A percentile compares a stretch with the other conserved stretches of the same genome.
Conservation (phyloP, 305 asterid genomes). For the Fraxinus nigra region DNA sequence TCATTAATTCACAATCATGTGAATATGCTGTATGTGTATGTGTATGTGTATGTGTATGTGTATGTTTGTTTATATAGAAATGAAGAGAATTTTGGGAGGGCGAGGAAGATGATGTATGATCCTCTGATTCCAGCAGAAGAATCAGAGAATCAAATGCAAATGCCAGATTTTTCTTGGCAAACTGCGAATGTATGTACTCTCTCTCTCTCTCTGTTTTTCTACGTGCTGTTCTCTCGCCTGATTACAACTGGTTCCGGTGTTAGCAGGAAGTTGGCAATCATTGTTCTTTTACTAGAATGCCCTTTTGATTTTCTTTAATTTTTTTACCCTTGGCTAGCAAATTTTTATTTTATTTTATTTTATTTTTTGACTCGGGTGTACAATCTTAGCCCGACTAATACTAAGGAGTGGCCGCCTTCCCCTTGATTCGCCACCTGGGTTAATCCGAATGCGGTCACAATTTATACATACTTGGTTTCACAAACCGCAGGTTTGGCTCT, state of each 20-base stretch:
- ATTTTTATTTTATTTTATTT: too few relatives aligned
- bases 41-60: background rate
- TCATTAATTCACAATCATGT: background rate
- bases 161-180: conserved; percentile 18
- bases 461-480: too few relatives aligned
- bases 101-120: conserved; percentile 35
- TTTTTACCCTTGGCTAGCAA: background rate
- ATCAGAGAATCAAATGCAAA: conserved; percentile 71
- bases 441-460: too few relatives aligned
- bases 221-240: conserved; percentile 23
- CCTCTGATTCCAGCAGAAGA: conserved; percentile 73
- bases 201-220: background rate
- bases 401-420: too few relatives aligned
- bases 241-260: conserved; percentile 33
- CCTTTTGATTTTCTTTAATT: conserved; percentile 16
- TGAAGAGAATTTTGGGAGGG: conserved; percentile 26
- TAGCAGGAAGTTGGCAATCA: conserved; percentile 25
- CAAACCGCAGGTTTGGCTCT: too few relatives aligned
- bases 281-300: conserved; percentile 25
- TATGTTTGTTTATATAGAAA: too few relatives aligned
- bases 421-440: too few relatives aligned
- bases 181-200: background rate
- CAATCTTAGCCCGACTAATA: too few relatives aligned
- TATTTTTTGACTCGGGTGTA: too few relatives aligned
- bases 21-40: background rate